Evolutionary conservation across 495 filamentous ascomycete species (phyloP).

Genomic region (Xylaria cubensis): DNA sequence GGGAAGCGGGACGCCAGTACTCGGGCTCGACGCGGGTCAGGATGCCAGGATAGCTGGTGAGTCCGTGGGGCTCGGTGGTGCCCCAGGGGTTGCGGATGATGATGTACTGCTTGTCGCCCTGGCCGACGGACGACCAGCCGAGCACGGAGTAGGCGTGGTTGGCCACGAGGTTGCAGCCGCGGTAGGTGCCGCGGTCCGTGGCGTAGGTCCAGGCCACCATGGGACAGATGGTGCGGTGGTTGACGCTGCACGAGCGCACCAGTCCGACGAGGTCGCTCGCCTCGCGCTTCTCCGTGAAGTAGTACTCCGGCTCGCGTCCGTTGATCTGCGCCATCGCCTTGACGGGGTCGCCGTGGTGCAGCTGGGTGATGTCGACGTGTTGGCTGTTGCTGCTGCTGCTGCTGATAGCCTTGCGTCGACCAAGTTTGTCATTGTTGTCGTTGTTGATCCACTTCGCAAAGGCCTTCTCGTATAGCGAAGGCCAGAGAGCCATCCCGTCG

Average conservation of each 20-base stretch:
- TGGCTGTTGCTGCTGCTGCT: conserved; percentile 26
- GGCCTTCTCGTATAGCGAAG: conserved; percentile 50
- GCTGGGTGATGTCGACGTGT: conserved; percentile 43
- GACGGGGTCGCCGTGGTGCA: conserved; percentile 44
- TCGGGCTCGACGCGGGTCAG: conserved; percentile 41
- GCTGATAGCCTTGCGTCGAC: conserved; percentile 14
- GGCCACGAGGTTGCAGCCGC: conserved; percentile 45
- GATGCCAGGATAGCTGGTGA: conserved; percentile 40
- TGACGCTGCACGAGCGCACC: conserved; percentile 42
- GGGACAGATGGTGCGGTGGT: conserved; percentile 43
- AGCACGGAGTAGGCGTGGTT: conserved; percentile 49
- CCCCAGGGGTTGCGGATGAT: conserved; percentile 50
- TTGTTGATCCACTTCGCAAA: conserved; percentile 46
- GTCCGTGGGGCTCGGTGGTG: conserved; percentile 41
- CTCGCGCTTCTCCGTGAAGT: conserved; percentile 35
- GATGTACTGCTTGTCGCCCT: conserved; percentile 45
- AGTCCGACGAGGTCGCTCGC: conserved; percentile 39
- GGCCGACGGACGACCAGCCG: conserved; percentile 45
- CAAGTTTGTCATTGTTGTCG: conserved; percentile 5
- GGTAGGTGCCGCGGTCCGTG: conserved; percentile 34
- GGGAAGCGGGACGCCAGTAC: conserved; percentile 42
- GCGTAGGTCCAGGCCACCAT: conserved; percentile 44
- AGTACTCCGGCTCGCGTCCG: conserved; percentile 42
- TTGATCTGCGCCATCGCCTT: conserved; percentile 49
- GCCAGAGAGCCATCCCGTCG: conserved; percentile 45